phyloP scores from a whole-genome alignment of 768 basidiomycete species.

The Mycena galericulata region DNA sequence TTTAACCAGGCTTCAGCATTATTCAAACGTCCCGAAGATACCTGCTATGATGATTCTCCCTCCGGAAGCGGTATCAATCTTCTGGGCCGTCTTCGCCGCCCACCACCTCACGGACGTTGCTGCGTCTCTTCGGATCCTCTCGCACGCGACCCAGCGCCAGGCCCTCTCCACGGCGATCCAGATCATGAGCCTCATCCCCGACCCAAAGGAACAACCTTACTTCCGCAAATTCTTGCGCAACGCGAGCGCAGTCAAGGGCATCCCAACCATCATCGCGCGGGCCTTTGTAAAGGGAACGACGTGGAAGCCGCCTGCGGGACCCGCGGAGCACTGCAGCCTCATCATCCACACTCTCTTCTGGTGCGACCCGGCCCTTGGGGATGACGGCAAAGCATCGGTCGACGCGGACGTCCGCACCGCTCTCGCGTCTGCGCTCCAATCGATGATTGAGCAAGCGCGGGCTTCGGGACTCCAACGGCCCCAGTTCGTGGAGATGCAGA shows the following conservation, averaged over 20 bases:
- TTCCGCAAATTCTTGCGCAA: conserved; percentile 37
- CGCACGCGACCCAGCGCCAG: conserved; percentile 31
- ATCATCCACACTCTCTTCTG: conserved; percentile 35
- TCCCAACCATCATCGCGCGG: conserved; percentile 30
- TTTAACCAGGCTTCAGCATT: not conserved
- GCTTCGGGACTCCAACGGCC: not conserved
- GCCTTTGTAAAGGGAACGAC: conserved; percentile 29
- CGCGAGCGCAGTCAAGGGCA: conserved; percentile 24
- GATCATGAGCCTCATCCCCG: conserved; percentile 28
- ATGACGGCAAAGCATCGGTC: conserved; percentile 37
- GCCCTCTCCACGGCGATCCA: conserved; percentile 32
- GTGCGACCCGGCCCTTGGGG: conserved; percentile 36
- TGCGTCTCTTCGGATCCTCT: conserved; percentile 27
- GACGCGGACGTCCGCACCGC: conserved; percentile 26
- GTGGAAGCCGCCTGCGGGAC: conserved; percentile 21
- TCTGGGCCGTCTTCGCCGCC: conserved; percentile 33
- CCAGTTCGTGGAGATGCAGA: conserved; percentile 21
- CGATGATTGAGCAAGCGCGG: not conserved
- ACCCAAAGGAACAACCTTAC: conserved; percentile 35
- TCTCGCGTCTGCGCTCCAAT: conserved; percentile 18
- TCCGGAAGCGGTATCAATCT: conserved; percentile 22
- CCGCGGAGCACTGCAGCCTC: conserved; percentile 26
- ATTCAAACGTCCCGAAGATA: conserved; percentile 5
- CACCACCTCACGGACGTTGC: conserved; percentile 32
- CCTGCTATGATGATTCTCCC: conserved; percentile 28